These are phyloP conservation scores for Phlebopus sp. DNA, from an alignment of 1,284 basidiomycete genomes.

Conservation along the genomic window DNA sequence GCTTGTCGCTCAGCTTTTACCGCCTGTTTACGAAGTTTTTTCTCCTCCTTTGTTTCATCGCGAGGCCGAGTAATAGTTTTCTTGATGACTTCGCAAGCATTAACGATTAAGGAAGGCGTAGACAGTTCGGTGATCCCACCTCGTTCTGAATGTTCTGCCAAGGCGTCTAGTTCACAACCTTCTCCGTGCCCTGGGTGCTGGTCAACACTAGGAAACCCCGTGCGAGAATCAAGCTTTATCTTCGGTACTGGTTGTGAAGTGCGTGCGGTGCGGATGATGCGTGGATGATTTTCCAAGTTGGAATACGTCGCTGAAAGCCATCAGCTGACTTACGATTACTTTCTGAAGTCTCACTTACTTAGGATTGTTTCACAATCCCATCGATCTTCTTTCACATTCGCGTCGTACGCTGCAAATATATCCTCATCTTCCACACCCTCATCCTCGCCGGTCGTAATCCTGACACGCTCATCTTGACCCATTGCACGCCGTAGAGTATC, in stretches of 20 bases:
- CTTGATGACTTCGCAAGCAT: slow-evolving; percentile 32
- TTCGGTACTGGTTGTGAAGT: slow-evolving; percentile 53
- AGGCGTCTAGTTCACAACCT: slow-evolving; percentile 11
- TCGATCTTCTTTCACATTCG: slow-evolving; percentile 62
- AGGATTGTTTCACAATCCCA: slow-evolving; percentile 97
- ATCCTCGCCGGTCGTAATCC: slow-evolving; percentile 29
- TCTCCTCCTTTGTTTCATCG: slow-evolving; percentile 83
- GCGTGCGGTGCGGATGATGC: slow-evolving; percentile 66
- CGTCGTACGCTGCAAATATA: slow-evolving; percentile 49
- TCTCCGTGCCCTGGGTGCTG: slow-evolving; percentile 16
- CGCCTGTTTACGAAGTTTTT: slow-evolving; percentile 84
- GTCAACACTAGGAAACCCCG: slow-evolving; percentile 65
- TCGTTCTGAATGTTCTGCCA: slow-evolving; percentile 32
- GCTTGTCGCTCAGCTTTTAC: slow-evolving; percentile 80
- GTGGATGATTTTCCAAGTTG: slow-evolving; percentile 93
- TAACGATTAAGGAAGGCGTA: slow-evolving; percentile 2
- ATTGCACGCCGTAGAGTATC: slow-evolving; percentile 77
- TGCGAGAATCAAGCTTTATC: slow-evolving; percentile 71
- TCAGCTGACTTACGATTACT: slow-evolving; percentile 10
- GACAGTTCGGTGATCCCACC: slow-evolving; percentile 14
- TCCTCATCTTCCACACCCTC: slow-evolving; percentile 45
- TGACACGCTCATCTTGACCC: slow-evolving; percentile 60
- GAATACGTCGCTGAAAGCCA: slow-evolving; percentile 82
- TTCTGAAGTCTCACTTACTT: slow-evolving; percentile 50
- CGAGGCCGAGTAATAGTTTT: slow-evolving; percentile 67